Base-by-base conservation (phyloP, 169 alveolate species). In the Plasmodium malariae region DNA sequence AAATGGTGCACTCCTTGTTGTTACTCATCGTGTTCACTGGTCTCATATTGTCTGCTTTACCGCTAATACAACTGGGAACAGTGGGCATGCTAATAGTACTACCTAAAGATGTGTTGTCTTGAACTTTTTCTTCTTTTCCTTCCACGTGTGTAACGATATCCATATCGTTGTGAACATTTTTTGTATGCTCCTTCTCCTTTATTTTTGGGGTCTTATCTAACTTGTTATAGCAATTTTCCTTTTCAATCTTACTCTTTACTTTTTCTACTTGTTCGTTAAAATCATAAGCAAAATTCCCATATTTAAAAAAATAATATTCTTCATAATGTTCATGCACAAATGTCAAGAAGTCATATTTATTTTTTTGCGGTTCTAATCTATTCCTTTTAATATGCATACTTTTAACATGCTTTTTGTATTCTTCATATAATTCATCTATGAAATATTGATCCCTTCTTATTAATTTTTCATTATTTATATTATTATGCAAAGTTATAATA, bases 321-420 rank as follows among this genome's bases (percentile, higher is more conserved):
- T 86, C 92, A 32, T 9, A 55, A 55, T 86, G 59, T 48, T 86
- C 92, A 86, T 86, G 92, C n/a, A 86, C 45, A 59, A 69, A 86
- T 19, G 92, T 65, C 70, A 86, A 86, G 34, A 86, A 86, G 36
- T 86, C 92, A 72, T 86, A 86, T 34, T 86, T 86, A 36, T 71
- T 55, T 62, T 43, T 86, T 49, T 86, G 92, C 26, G 92, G 92
- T 57, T 86, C 87, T 72, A 86, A 62, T 59, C 24, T 86, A 28
- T 67, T 67, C 43, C 80, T 60, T 28, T 70, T 86, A 21, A 86
- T 36, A 43, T 70, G 72, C 87, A 86, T 86, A 55, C 17, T n/a
- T 17, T 74, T 57, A 4, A 86, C 12, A 74, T 86, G 87, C n/a
- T 59, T 69, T 70, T 86, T 70, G 43, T 86, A 86, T 28, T 45